Evolutionary conservation across 1,139 yeast genomes (phyloP).

Genomic region (Saccharomyces hybrid): DNA sequence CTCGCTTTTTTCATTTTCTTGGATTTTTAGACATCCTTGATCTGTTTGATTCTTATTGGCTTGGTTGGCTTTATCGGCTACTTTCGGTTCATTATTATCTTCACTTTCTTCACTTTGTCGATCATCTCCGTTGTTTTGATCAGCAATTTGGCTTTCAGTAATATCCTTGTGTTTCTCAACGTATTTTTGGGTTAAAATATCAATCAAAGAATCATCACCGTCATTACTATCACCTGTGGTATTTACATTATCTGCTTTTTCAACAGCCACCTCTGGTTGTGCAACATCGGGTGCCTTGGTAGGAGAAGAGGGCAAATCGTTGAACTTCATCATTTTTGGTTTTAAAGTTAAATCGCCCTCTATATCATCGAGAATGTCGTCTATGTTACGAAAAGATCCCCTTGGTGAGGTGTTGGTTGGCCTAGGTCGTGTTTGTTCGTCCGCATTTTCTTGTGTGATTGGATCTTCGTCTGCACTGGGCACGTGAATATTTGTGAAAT

Average conservation of each 20-base stretch:
- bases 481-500: conserved; percentile 19
- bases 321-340: conserved; percentile 3
- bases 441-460: background rate
- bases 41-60: background rate
- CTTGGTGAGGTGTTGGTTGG: conserved; percentile 9
- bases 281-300: conserved; percentile 6
- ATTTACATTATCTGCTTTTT: background rate
- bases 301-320: conserved; percentile 14
- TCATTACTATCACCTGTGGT: conserved; percentile 7
- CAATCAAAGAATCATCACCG: conserved; percentile 24
- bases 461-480: background rate
- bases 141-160: background rate
- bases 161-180: conserved; percentile 5
- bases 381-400: conserved; percentile 9
- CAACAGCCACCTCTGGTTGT: background rate
- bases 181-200: conserved; percentile 20
- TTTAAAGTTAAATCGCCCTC: conserved; percentile 8
- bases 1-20: background rate
- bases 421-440: conserved; percentile 2
- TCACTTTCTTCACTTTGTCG: background rate
- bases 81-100: background rate
- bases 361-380: conserved; percentile 1
- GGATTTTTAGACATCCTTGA: background rate
- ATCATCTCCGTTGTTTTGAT: background rate
- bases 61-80: background rate